Base-by-base conservation (phyloP, 2,329 filamentous ascomycete genomes). In the Metarhizium guizhouense region DNA sequence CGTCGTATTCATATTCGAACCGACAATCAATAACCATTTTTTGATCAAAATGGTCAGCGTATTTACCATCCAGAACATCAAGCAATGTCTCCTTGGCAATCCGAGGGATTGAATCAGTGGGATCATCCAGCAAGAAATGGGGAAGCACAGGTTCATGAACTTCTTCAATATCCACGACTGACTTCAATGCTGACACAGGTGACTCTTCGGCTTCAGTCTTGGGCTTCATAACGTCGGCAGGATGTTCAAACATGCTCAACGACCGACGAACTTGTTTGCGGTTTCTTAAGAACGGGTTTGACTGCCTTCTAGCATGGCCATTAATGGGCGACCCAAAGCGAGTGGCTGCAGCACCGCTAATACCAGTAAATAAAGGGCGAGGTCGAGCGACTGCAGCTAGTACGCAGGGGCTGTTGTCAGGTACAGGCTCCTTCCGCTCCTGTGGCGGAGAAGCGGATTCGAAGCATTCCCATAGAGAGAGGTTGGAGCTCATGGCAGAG, bases 1-100 rank as follows among this genome's bases (percentile, higher is more conserved):
- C 94, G 16, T 96, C 87, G 69, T 95, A 99, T 74, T 99, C 94
- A 71, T 99, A 99, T 77, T 99, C 94, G 68, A 99, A 99, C 20
- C 94, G 88, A 71, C 94, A 99, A 72, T 99, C 94, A 65, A 99
- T 87, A 65, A 99, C 80, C 71, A 95, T 82, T 69, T 90, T 86
- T 68, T 92, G 83, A 58, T 91, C 85, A 69, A 88, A 97, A 29
- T 82, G 71, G 30, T 85, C 79, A 64, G 84, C 83, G 72, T 86
- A 96, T 63, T 88, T 87, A 58, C 91, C 91, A 70, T 96, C 88
- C 59, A 99, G 79, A 40, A 99, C 82, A n/a, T 91, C 82, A 55
- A 96, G 74, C 69, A 99, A 81, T 3, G 91, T 96, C 52, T 84
- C 79, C 67, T 86, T 85, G 56, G 84, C 83, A 66, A 99, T 96